Evolutionary conservation across 2,329 filamentous ascomycete genomes (phyloP), one percentile per base, ranked within the genome.

Genomic region (Beauveria scarabaeidicola): DNA sequence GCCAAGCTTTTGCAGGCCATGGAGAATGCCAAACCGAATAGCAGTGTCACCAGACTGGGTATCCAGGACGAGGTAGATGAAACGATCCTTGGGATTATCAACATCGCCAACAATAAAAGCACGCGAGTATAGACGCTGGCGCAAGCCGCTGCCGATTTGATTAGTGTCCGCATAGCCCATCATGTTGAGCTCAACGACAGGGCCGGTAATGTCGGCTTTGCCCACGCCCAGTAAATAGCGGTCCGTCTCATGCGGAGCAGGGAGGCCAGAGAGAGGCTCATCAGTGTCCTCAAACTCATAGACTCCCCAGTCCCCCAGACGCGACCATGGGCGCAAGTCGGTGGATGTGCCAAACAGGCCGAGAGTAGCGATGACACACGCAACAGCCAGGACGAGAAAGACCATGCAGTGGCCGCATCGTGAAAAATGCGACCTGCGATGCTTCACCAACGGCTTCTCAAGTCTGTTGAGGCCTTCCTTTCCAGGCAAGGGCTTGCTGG

Each of bases 31-130:
- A 72, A 93, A 85, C 44, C 91, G 83, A 44, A 96, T 81, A 1
- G 90, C 92, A 1, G 91, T 95, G 72, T 97, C 92, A 29, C 92
- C 92, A 2, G 87, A 88, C 67, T 90, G 85, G 2, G 87, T 88
- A 69, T 97, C 92, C n/a, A 96, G 80, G 19, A 96, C 87, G 23
- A 96, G 76, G 69, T 96, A 97, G 23, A 93, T 81, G 67, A 96
- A 89, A 36, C 91, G 84, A 63, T 94, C 86, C 23, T 78, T 76
- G 0, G 85, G 80, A 19, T 83, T 81, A 32, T 81, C 75, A 0
- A 84, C 74, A 67, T 88, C 84, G 57, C 88, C 91, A 56, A 96
- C 77, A 65, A 96, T 93, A 73, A 96, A 96, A 32, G 92, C 87
- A 59, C 92, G 86, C 17, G 90, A 90, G 73, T 92, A 92, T 23